These are phyloP conservation scores for Coemansia sp. DNA, from an alignment of 192 early-diverging fungal genomes.

Conservation along the genomic window DNA sequence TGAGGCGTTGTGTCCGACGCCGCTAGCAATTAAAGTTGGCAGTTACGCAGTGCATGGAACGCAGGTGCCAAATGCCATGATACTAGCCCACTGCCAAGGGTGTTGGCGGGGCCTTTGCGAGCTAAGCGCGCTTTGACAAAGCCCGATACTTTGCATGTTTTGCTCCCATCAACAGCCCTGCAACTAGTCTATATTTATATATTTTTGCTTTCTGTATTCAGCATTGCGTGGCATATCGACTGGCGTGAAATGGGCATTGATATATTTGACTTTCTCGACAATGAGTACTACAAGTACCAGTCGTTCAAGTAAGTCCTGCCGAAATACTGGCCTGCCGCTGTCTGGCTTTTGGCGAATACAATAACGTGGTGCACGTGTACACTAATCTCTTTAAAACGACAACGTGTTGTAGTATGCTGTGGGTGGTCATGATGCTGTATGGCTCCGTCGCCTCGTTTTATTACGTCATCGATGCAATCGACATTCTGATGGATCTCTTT, in stretches of 20 bases:
- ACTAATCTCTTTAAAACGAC: not conserved
- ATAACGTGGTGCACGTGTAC: too few species aligned
- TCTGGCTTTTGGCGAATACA: too few species aligned
- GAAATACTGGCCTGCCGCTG: too few species aligned
- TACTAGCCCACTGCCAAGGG: not conserved
- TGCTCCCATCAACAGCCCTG: too few species aligned
- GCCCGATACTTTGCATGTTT: too few species aligned
- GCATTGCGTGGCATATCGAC: not conserved
- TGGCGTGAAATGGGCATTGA: constrained; percentile 3
- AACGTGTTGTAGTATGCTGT: constrained; percentile 23
- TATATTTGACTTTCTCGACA: constrained; percentile 12
- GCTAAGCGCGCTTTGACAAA: not conserved
- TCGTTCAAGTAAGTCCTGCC: constrained; percentile 35
- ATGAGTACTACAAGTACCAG: constrained; percentile 26
- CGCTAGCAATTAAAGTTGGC: not conserved
- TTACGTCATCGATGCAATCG: constrained; percentile 21
- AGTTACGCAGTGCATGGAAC: not conserved
- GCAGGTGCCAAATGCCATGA: not conserved
- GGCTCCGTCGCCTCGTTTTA: constrained; percentile 32
- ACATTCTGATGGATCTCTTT: constrained; percentile 40
- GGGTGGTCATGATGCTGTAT: constrained; percentile 51
- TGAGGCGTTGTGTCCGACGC: not conserved
- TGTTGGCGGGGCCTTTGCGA: not conserved
- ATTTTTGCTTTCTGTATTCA: not conserved
- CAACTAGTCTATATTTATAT: too few species aligned